Evolutionary conservation across 1,284 basidiomycete species (phyloP), one percentile per base, ranked within the genome.

Genomic region (Tilletia indica): DNA sequence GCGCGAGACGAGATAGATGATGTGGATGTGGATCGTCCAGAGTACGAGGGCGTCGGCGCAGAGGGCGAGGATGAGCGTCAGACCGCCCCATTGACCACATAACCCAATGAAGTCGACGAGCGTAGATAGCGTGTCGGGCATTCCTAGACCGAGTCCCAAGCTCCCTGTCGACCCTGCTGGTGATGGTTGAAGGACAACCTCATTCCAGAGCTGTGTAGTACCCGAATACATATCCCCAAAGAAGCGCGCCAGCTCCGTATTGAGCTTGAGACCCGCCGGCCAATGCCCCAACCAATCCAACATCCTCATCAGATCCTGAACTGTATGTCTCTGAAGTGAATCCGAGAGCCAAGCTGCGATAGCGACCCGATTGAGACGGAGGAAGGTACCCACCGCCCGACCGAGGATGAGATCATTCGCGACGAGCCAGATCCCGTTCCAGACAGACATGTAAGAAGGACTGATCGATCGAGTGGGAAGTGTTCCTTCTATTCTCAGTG

Each of bases 241-340:
- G 80, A 96, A 92, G 21, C 88, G 86, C 77, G 93, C 92, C 19
- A 98, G 88, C 77, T 97, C 93, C 0, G 93, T 93, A 82, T 99
- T 99, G 72, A 99, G 90, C 85, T 99, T 99, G 58, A 99, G 86
- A 0, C 97, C 96, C 0, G 91, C 93, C 0, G 96, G 96, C 95
- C 97, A 99, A 71, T 91, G 90, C 82, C 96, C 92, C 3, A 99
- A 87, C 95, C 95, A 98, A 1, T 87, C 77, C 0, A 97, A 86
- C 0, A 88, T 87, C 21, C 86, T 86, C 63, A 34, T 3, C 11
- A 63, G 38, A 16, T 61, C 31, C n/a, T 12, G 1, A 1, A 63
- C 68, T 8, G 58, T 58, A 39, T 21, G 36, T 34, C 3, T 11
- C 12, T 45, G 54, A 61, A 39, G 25, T 9, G 11, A 42, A 11